These are phyloP conservation scores for Amanita subjunquillea DNA, from an alignment of 768 basidiomycete species.

Conservation along the genomic window DNA sequence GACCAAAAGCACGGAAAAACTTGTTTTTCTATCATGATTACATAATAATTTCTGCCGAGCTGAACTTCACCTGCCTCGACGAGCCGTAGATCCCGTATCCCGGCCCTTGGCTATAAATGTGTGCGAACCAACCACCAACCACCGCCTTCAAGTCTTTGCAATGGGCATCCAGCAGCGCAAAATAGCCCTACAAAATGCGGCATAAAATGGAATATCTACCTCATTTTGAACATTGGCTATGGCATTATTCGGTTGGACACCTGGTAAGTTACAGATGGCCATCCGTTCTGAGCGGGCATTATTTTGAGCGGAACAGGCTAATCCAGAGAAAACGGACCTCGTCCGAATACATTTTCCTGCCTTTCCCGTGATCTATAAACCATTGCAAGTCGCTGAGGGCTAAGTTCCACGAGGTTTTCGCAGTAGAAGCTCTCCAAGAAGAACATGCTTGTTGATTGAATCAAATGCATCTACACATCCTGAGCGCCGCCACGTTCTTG, in stretches of 20 bases:
- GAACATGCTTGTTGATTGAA: constrained; percentile 46
- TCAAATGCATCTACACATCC: constrained; percentile 43
- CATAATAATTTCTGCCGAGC: too few species aligned
- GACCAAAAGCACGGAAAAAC: too few species aligned
- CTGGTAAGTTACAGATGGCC: constrained; percentile 46
- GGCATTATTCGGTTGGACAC: constrained; percentile 49
- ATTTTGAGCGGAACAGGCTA: neutral
- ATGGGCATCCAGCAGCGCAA: constrained; percentile 37
- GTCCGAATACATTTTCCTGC: constrained; percentile 55
- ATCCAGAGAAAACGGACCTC: constrained; percentile 25
- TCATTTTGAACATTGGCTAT: constrained; percentile 39
- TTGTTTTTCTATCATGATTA: too few species aligned
- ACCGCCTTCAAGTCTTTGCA: constrained; percentile 41
- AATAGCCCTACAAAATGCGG: constrained; percentile 26
- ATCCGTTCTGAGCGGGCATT: constrained; percentile 37
- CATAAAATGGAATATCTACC: constrained; percentile 16
- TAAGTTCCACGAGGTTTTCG: constrained; percentile 39
- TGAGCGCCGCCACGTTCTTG: constrained; percentile 40
- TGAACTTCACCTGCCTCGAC: constrained; percentile 33
- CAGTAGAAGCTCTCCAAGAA: constrained; percentile 37
- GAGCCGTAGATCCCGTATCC: constrained; percentile 49
- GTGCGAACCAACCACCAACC: constrained; percentile 52
- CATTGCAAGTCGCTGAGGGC: constrained; percentile 41
- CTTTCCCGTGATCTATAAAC: constrained; percentile 42
- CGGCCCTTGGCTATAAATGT: constrained; percentile 43